These are phyloP conservation scores for Populus hybrid DNA, from an alignment of 441 rosid genomes.

Conservation along the genomic window DNA sequence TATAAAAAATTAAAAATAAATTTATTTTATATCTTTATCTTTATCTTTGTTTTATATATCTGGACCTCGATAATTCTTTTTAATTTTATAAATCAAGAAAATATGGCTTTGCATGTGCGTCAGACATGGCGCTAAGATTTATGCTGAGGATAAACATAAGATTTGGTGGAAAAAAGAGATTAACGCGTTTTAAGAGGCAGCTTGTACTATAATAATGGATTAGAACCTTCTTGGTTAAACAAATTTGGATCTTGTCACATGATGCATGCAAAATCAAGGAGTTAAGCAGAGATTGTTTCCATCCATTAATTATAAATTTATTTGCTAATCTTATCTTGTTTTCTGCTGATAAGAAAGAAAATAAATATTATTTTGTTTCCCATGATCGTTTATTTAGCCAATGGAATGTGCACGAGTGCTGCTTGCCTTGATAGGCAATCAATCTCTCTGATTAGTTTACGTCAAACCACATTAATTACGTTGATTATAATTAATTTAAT, in stretches of 20 bases:
- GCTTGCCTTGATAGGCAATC: slow-evolving; percentile 28
- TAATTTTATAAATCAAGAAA: too few relatives aligned
- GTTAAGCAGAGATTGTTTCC: slow-evolving; percentile 2
- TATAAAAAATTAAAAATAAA: too few relatives aligned
- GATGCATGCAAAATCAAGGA: not conserved
- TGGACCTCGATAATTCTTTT: too few relatives aligned
- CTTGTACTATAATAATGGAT: slow-evolving; percentile 8
- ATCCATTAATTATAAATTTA: not conserved
- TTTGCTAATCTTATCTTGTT: slow-evolving; percentile 16
- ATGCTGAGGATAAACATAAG: slow-evolving; percentile 7
- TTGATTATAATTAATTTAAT: slow-evolving; percentile 6
- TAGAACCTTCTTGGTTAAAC: slow-evolving; percentile 1
- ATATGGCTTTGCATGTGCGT: too few relatives aligned
- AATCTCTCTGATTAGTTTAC: slow-evolving; percentile 30
- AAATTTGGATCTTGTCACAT: slow-evolving; percentile 5
- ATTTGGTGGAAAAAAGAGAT: slow-evolving; percentile 20
- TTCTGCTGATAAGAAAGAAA: not conserved
- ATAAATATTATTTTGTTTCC: slow-evolving; percentile 2
- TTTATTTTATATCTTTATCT: too few relatives aligned
- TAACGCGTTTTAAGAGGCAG: slow-evolving; percentile 20
- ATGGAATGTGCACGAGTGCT: slow-evolving; percentile 25
- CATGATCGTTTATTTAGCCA: not conserved
- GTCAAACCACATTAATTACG: slow-evolving; percentile 17
- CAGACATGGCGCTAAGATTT: not conserved
- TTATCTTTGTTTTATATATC: too few relatives aligned